A percentile compares a stretch with the other conserved stretches of the same genome.
phyloP scores from a whole-genome alignment of 225 moss, liverwort and hornwort genomes.

The Physcomitrellopsis africana region DNA sequence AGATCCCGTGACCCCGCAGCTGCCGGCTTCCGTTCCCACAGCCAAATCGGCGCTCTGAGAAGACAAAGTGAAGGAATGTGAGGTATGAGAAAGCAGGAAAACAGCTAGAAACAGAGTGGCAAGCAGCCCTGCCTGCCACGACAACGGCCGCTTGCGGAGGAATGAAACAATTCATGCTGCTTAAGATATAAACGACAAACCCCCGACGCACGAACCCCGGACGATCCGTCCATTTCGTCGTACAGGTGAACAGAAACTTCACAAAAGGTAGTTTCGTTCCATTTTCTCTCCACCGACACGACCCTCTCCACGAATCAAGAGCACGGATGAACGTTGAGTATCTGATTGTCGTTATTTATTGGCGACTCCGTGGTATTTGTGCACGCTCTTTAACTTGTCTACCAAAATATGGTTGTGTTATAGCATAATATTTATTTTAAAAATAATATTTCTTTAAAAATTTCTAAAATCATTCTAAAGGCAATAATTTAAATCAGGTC shows the following conservation, averaged over 20 bases:
- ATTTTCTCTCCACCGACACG: conserved; percentile 19
- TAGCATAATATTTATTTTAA: too few relatives aligned
- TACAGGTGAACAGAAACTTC: not conserved
- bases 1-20: conserved; percentile 29
- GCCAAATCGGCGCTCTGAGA: not conserved
- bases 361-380: too few relatives aligned
- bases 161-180: not conserved
- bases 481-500: too few relatives aligned
- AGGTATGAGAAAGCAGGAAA: not conserved
- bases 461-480: too few relatives aligned
- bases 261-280: not conserved
- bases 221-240: not conserved
- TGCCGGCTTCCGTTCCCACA: conserved; percentile 22
- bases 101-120: conserved; percentile 11
- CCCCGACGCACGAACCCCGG: not conserved
- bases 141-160: conserved; percentile 23
- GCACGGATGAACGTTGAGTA: not conserved
- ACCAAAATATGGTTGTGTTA: too few relatives aligned
- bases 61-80: not conserved
- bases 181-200: not conserved
- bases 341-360: too few relatives aligned
- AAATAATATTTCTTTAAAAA: too few relatives aligned
- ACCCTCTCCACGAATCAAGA: conserved; percentile 16
- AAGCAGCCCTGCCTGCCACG: conserved; percentile 4
- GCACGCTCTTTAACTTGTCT: too few relatives aligned